Evolutionary conservation across 805 yeast species (phyloP), one percentile per base, ranked within the genome.

Genomic region (Wickerhamomyces bisporus): DNA sequence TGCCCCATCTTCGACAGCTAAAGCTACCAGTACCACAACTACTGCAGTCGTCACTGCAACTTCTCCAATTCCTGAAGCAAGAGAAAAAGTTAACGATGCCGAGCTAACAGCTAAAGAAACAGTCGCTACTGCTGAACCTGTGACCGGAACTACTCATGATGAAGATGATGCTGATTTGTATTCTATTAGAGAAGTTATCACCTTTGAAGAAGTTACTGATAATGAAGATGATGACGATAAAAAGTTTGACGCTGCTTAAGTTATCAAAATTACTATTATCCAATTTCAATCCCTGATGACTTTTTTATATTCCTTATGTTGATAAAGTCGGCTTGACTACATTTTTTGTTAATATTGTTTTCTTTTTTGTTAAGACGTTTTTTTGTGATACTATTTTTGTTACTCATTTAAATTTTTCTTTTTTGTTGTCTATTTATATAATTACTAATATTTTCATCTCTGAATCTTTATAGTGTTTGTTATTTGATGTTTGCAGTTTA

Each of bases 161-260:
- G 18, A 17, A 6, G 17, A 46, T 28, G 35, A 30, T 27, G 41
- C 35, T 26, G 45, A 50, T 3, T 16, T 51, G 17, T 51, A 44
- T 38, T 49, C 55, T 2, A 41, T 42, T 36, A 48, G 55, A 35
- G 55, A 48, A 35, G 53, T 36, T 26, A 44, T 51, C n/a, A n/a
- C n/a, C n/a, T n/a, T n/a, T n/a, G n/a, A n/a, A n/a, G n/a, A n/a
- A n/a, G n/a, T n/a, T n/a, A n/a, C n/a, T 21, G 49, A 46, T 14
- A 36, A 38, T 24, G 53, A 49, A 36, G 43, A 43, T 26, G 46
- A 13, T 12, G 8, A 23, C 25, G 11, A 23, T 11, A 23, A 23
- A 23, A 11, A 23, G 11, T 23, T n/a, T n/a, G n/a, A n/a, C n/a
- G n/a, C n/a, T n/a, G n/a, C n/a, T n/a, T n/a, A n/a, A n/a, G n/a